phyloP scores from a whole-genome alignment of 192 early-diverging fungal species.

The Linnemannia schmuckeri region DNA sequence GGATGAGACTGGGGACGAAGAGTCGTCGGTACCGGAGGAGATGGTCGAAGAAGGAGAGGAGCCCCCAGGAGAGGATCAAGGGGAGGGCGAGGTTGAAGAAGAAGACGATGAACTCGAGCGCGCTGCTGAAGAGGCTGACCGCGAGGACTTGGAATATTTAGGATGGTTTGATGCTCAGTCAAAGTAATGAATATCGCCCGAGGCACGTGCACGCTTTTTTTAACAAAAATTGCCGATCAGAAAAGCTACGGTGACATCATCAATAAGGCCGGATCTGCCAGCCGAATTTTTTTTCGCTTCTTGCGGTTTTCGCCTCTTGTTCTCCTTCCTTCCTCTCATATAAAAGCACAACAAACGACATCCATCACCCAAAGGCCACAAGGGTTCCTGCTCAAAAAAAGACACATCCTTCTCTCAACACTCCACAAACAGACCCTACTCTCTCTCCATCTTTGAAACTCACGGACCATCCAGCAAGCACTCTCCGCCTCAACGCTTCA shows the following conservation, averaged over 20 bases:
- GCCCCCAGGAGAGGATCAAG: not conserved
- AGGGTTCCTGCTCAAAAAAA: constrained; percentile 15
- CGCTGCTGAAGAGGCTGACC: constrained; percentile 2
- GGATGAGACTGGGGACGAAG: constrained; percentile 14
- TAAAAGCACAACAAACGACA: constrained; percentile 20
- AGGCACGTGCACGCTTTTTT: not conserved
- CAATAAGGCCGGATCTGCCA: not conserved
- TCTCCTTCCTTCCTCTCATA: constrained; percentile 21
- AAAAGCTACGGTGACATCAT: not conserved
- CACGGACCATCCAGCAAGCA: not conserved
- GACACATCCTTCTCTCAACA: not conserved
- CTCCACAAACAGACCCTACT: not conserved
- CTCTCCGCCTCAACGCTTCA: not conserved
- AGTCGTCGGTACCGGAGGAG: not conserved
- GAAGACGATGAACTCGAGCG: not conserved
- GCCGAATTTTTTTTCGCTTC: constrained; percentile 7
- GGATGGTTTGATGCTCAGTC: not conserved
- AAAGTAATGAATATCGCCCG: not conserved
- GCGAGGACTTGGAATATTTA: constrained; percentile 12
- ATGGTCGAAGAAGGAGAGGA: constrained; percentile 10
- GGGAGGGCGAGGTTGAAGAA: not conserved
- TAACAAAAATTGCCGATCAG: not conserved
- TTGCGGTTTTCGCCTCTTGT: constrained; percentile 31
- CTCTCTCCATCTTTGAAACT: not conserved
- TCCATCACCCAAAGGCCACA: not conserved